phyloP scores from a whole-genome alignment of 2,329 filamentous ascomycete genomes.

The Fusarium duplospermum region DNA sequence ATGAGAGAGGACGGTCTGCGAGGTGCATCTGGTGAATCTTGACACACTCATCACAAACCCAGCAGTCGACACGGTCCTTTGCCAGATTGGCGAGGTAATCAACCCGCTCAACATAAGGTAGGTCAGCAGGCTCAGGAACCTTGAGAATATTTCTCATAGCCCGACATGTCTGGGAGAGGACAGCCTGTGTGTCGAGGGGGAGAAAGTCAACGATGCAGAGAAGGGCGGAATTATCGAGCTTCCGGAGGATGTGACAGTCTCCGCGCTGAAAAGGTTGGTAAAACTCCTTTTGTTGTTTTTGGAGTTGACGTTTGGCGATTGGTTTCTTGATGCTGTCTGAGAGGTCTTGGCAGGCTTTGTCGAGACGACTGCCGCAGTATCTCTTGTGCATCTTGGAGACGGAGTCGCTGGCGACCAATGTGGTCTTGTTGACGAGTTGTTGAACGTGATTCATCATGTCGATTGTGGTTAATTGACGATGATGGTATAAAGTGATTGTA shows the following conservation, averaged over 20 bases:
- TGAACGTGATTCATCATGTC: background rate
- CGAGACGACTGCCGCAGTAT: background rate
- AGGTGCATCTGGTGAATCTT: background rate
- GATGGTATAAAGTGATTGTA: background rate
- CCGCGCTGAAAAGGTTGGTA: background rate
- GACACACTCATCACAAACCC: background rate
- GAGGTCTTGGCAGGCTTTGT: background rate
- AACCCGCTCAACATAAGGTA: background rate
- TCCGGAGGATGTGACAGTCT: background rate
- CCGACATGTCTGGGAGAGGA: background rate
- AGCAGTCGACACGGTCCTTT: background rate
- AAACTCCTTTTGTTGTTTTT: background rate
- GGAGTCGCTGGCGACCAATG: background rate
- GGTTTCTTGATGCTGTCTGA: background rate
- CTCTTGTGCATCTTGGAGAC: background rate
- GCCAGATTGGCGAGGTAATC: background rate
- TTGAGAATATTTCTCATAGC: background rate
- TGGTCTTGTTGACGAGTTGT: background rate
- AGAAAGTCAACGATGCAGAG: background rate
- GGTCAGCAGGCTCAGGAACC: background rate
- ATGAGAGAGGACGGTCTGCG: background rate
- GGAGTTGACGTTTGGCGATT: background rate
- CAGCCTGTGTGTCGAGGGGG: background rate
- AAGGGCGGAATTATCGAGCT: background rate
- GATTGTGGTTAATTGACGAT: background rate